phyloP scores from a whole-genome alignment of 2,329 filamentous ascomycete species.

The Capronia americana region DNA sequence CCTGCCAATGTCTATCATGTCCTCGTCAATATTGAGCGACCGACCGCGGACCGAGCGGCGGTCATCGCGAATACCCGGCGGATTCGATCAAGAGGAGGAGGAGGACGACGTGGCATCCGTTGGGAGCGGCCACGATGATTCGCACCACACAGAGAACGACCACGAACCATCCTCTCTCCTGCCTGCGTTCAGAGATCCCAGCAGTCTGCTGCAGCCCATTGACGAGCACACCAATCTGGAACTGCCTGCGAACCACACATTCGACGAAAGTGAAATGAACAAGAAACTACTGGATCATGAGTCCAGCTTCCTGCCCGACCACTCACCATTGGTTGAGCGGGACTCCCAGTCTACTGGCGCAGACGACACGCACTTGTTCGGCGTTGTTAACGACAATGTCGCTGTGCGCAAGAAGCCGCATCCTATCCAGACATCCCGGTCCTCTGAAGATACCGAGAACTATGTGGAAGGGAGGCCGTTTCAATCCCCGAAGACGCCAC shows the following conservation, averaged over 20 bases:
- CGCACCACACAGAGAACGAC: constrained; percentile 19
- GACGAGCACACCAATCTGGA: constrained; percentile 31
- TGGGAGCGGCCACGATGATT: constrained; percentile 32
- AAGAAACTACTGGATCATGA: constrained; percentile 66
- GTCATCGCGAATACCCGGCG: constrained; percentile 45
- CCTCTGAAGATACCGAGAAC: constrained; percentile 26
- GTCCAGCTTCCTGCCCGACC: constrained; percentile 67
- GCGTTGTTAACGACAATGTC: constrained; percentile 43
- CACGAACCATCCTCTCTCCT: constrained; percentile 29
- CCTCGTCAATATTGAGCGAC: constrained; percentile 30
- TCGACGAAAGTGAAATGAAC: constrained; percentile 66
- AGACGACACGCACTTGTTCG: constrained; percentile 55
- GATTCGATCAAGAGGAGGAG: constrained; percentile 44
- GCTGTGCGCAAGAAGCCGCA: constrained; percentile 33
- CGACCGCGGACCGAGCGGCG: constrained; percentile 31
- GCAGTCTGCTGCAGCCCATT: constrained; percentile 35
- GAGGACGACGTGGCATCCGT: constrained; percentile 35
- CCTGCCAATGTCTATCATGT: constrained; percentile 25
- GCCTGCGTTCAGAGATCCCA: constrained; percentile 33
- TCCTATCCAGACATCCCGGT: constrained; percentile 27
- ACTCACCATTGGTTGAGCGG: constrained; percentile 49
- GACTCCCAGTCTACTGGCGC: constrained; percentile 41
- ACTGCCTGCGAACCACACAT: constrained; percentile 43
- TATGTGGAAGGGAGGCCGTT: constrained; percentile 7
- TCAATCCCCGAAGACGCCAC: constrained; percentile 39